Base-by-base conservation (phyloP, 1,139 yeast species). In the Geotrichum siamense region DNA sequence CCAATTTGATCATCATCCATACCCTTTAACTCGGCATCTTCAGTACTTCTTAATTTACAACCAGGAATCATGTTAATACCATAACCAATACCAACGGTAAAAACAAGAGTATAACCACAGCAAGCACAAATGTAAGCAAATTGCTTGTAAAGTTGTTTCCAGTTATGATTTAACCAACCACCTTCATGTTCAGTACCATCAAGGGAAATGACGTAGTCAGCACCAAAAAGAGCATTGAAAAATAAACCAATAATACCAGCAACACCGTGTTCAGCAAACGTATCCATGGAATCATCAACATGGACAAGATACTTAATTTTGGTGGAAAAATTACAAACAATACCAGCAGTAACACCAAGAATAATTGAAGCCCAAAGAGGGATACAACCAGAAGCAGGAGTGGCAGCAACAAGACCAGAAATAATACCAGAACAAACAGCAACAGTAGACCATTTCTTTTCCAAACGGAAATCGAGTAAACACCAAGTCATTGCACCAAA, bases 1-100 rank as follows among this genome's bases (percentile, higher is more conserved):
- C 98, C 98, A 55, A 91, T 85, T 68, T 91, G 96, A 64, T 86
- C 95, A 63, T 91, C 97, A 63, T 91, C 98, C 67, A 87, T 76
- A 50, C 98, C 98, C 25, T 72, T 70, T 54, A 82, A 85, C 64
- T 91, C 98, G 15, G 81, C 96, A 43, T 80, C 80, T 61, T 85
- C 94, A 51, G 78, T 74, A 8, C 86, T 84, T 57, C 97, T 75
- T 54, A 91, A 71, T 51, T 79, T 73, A 57, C 86, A 74, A 9
- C 91, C 93, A 3, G 98, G 98, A 30, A 89, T 81, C 53, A 72
- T 72, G 65, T 91, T 71, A 48, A 89, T 71, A 38, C 76, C 78
- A 55, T 77, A 74, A 60, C 95, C 85, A 51, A 91, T 74, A 9
- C 86, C 53, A 3, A 83, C 79, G 2, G 96, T 86, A 42, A 87